Base-by-base conservation (phyloP, 2,329 filamentous ascomycete species). In the Elsinoe arachidis region DNA sequence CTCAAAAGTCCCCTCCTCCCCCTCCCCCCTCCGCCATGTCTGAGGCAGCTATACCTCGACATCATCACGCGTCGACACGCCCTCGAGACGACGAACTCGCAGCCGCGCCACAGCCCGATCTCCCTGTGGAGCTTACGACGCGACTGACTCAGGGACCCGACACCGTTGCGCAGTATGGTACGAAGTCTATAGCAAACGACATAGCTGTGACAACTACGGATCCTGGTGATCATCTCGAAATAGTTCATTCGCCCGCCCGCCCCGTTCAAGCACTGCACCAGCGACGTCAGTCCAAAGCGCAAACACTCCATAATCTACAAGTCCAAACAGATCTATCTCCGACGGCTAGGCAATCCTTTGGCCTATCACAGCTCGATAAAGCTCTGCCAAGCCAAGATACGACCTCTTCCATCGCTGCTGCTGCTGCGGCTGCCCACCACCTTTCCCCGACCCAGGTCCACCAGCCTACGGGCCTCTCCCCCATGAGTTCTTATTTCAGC, bases 401-500 rank as follows among this genome's bases (percentile, higher is more conserved):
- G 49, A 26, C 46, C 15, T 34, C 46, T 34, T 17, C 38, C 26
- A 26, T 35, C 14, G 15, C 49, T 53, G 33, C 41, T 19, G 15
- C 49, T 35, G 49, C 49, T 23, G 33, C 46, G 5, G 46, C 26
- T 34, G 26, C 17, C 17, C 14, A 37, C 23, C 33, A 56, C 55
- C 55, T 46, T 49, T 56, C 41, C 39, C 43, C 55, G 39, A 37
- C 30, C 26, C 43, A 56, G 17, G 26, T 17, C 7, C 53, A 56
- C 19, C 55, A 47, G 55, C 41, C 55, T 47, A 12, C 55, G 19
- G 55, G 39, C 55, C 26, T 49, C 14, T 46, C 55, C 15, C 41
- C 54, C 41, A 56, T 56, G 54, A 56, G 54, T 56, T 56, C 54
- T 7, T 56, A 56, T 35, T 56, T 56, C 19, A 39, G 49, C n/a